These are phyloP conservation scores for Aegle marmelos DNA, from an alignment of 345 rosid genomes.

Conservation along the genomic window DNA sequence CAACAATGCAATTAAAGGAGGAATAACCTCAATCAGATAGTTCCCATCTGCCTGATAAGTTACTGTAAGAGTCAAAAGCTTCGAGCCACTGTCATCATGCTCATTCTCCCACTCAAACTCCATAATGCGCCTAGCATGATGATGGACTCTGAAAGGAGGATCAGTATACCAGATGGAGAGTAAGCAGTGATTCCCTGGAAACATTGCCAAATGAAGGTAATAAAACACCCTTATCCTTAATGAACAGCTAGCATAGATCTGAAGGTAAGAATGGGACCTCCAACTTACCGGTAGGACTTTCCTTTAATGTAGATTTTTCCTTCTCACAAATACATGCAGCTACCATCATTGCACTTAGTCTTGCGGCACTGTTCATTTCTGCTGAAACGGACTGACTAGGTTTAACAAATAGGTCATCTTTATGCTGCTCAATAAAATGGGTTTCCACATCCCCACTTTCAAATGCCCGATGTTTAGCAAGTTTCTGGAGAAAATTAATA, in stretches of 20 bases:
- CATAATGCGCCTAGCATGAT: conserved; percentile 48
- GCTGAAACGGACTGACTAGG: conserved; percentile 44
- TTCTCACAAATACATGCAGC: conserved; percentile 73
- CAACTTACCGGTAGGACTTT: conserved; percentile 49
- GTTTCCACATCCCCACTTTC: conserved; percentile 84
- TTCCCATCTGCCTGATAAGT: conserved; percentile 55
- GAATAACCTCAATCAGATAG: conserved; percentile 63
- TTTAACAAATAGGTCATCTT: conserved; percentile 68
- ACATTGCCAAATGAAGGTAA: conserved; percentile 19
- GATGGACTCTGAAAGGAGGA: conserved; percentile 87
- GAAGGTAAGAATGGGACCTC: conserved; percentile 19
- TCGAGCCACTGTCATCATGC: conserved; percentile 40
- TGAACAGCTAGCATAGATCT: conserved; percentile 9
- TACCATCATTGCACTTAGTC: conserved; percentile 53
- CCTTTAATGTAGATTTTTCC: conserved; percentile 45
- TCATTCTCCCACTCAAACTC: conserved; percentile 80
- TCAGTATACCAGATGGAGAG: conserved; percentile 62
- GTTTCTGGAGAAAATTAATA: conserved; percentile 73
- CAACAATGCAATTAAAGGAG: conserved; percentile 9
- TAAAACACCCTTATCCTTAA: conserved; percentile 7
- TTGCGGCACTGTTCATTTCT: conserved; percentile 44
- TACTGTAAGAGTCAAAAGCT: conserved; percentile 39
- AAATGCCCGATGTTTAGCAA: conserved; percentile 73
- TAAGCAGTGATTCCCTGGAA: conserved; percentile 48
- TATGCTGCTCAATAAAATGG: conserved; percentile 83